Evolutionary conservation across 78 protist species (phyloP).

Genomic region (slime mould (Dictyostelium discoideum)): DNA sequence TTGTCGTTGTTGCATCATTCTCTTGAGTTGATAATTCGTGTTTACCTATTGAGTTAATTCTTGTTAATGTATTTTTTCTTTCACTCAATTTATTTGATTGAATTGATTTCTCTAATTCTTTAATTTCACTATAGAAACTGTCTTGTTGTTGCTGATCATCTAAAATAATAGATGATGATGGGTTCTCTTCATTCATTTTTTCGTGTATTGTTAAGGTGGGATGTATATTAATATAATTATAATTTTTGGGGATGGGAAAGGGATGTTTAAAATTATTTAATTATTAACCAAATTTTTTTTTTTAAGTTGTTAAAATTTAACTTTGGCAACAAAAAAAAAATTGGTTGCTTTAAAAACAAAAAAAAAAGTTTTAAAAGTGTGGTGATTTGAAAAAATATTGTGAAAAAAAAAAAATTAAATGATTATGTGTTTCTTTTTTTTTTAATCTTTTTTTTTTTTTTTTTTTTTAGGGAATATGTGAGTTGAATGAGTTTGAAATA

Average conservation of each 20-base stretch:
- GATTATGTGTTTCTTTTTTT: background rate
- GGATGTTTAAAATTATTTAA: background rate
- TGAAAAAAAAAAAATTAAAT: background rate
- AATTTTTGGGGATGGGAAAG: conserved; percentile 30
- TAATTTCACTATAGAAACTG: background rate
- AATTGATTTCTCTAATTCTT: conserved; percentile 9
- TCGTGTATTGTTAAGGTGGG: background rate
- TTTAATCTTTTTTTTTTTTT: too few relatives aligned
- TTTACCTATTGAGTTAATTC: background rate
- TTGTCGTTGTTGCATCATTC: too few relatives aligned
- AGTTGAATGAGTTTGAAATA: background rate
- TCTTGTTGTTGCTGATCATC: background rate
- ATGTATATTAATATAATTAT: background rate
- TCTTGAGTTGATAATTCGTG: background rate
- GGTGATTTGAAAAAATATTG: background rate
- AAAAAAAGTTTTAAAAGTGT: background rate
- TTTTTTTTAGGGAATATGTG: background rate
- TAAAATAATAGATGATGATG: background rate
- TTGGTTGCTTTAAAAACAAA: background rate
- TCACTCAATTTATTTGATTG: conserved; percentile 11
- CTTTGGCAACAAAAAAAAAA: background rate
- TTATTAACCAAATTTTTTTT: background rate
- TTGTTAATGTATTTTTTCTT: background rate
- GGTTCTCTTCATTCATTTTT: background rate
- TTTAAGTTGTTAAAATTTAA: background rate